Evolutionary conservation across 163 green algal genomes (phyloP).

Genomic region (Scenedesmus sp.): DNA sequence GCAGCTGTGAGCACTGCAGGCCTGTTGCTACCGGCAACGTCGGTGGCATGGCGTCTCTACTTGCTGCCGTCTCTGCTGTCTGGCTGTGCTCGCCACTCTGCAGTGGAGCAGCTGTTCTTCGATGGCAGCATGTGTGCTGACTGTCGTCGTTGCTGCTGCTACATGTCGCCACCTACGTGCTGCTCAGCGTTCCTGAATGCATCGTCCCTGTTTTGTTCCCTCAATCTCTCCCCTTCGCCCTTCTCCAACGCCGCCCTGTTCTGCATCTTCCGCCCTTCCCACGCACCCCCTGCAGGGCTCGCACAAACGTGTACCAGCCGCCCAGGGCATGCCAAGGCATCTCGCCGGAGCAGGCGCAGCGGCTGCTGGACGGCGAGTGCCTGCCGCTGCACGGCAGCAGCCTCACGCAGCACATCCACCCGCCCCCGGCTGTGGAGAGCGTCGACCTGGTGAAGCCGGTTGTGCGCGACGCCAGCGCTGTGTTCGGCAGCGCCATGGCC

Average conservation of each 20-base stretch:
- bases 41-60: too few relatives aligned
- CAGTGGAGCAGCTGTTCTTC: too few relatives aligned
- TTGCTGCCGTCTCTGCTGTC: too few relatives aligned
- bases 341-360: conserved; percentile 35
- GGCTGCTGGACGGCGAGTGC: conserved; percentile 42
- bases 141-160: too few relatives aligned
- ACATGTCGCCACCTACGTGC: too few relatives aligned
- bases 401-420: conserved; percentile 35
- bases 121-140: too few relatives aligned
- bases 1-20: too few relatives aligned
- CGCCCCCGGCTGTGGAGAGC: conserved; percentile 4
- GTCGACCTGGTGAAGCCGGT: conserved; percentile 9
- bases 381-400: conserved; percentile 28
- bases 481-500: not conserved
- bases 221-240: too few relatives aligned
- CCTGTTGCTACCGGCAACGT: too few relatives aligned
- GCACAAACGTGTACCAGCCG: conserved; percentile 1
- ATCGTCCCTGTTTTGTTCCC: too few relatives aligned
- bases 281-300: not conserved
- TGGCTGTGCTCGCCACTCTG: too few relatives aligned
- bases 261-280: not conserved
- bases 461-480: not conserved
- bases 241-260: not conserved
- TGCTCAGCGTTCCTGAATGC: too few relatives aligned
- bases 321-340: conserved; percentile 27